Evolutionary conservation across 495 filamentous ascomycete genomes (phyloP).

Genomic region (Tuber calosporum): DNA sequence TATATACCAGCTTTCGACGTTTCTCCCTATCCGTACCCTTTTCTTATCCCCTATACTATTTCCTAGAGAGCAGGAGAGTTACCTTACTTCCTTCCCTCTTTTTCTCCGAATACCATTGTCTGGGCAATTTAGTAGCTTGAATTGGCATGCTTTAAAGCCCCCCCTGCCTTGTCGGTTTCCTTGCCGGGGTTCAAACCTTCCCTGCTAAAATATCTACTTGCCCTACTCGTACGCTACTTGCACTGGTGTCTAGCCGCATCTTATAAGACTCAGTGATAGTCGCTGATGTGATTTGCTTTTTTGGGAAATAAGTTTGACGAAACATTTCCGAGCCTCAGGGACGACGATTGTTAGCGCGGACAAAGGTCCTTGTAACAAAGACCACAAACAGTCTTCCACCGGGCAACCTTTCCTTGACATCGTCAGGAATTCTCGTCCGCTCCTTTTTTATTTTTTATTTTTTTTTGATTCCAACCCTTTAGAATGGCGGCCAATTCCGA

Average conservation of each 20-base stretch:
- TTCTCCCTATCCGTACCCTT: neutral
- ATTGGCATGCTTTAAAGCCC: neutral
- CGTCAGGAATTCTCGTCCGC: neutral
- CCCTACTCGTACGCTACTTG: neutral
- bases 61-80: neutral
- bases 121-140: neutral
- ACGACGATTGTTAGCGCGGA: neutral
- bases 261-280: neutral
- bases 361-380: neutral
- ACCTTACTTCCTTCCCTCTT: neutral
- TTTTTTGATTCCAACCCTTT: neutral
- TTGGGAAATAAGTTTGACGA: neutral
- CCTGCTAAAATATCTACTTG: neutral
- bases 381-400: neutral
- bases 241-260: neutral
- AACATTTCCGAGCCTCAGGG: neutral
- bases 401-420: neutral
- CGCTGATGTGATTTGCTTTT: neutral
- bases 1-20: neutral
- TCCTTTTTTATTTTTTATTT: neutral
- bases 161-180: neutral
- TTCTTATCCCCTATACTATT: neutral
- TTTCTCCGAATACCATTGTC: neutral
- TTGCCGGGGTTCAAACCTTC: neutral
- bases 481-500: neutral